Base-by-base conservation (phyloP, 305 asterid genomes). In the Rubia occidens region DNA sequence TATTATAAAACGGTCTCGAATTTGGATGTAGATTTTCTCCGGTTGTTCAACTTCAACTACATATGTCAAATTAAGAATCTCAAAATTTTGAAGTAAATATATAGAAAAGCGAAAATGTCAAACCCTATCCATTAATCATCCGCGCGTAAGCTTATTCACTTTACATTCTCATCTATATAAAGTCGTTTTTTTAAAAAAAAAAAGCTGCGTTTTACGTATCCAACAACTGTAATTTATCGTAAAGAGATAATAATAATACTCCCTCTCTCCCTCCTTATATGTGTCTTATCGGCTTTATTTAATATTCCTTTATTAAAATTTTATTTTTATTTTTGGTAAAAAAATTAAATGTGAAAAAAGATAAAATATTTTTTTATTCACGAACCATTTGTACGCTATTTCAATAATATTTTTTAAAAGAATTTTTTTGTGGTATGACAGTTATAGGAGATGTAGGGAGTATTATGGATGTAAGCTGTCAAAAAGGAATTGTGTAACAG, bases 401-500 rank as follows among this genome's bases (percentile, higher is more conserved):
- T 26, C 29, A 26, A 24, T 24, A 0, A 24, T 24, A 24, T 24
- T 24, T 24, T 24, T 24, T 24, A 24, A 24, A 24, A 24, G 26
- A 24, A 24, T 26, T 26, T 26, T 26, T 26, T 26, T 26, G 29
- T 26, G 29, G 29, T 26, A 26, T 26, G 2, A 26, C 29, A 26
- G 29, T 26, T 1, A 1, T 0, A 0, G 29, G 29, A 26, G 26
- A 24, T 24, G 26, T 1, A 24, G 26, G 29, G 29, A 26, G 29
- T 26, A 24, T 21, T 11, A 56, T 73, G 76, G 67, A 58, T 56
- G 65, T 56, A 56, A 40, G 72, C 72, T 73, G 72, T 71, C 58
- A 58, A 60, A 20, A 4, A 21, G 37, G 5, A 32, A 32, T 32
- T 32, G 4, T 32, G 35, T 32, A 0, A 32, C 61, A 49, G 35